These are phyloP conservation scores for Cercospora zeina DNA, from an alignment of 2,329 filamentous ascomycete species.

Conservation along the genomic window DNA sequence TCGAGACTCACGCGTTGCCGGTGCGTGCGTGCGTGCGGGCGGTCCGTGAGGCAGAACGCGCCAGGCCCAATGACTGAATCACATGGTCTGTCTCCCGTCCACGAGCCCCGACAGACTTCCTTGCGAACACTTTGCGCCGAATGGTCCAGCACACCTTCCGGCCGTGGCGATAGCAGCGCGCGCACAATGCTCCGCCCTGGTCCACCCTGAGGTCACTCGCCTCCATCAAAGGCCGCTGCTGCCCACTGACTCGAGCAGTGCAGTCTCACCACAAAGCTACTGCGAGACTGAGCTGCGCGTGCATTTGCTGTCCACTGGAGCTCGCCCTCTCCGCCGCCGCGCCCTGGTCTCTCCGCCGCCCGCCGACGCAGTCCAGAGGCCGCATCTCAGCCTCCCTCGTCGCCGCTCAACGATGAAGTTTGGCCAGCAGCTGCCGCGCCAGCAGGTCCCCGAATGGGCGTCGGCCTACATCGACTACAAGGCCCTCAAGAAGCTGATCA, in stretches of 20 bases:
- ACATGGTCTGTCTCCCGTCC: not conserved
- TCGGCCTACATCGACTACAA: conserved; percentile 86
- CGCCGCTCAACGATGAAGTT: conserved; percentile 42
- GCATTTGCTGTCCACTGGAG: conserved; percentile 1
- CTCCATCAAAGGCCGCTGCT: not conserved
- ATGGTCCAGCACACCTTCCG: not conserved
- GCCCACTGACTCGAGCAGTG: not conserved
- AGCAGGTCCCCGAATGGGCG: conserved; percentile 86
- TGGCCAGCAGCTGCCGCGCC: conserved; percentile 65
- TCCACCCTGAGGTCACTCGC: conserved; percentile 2
- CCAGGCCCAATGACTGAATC: not conserved
- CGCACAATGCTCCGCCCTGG: not conserved
- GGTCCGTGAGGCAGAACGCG: not conserved
- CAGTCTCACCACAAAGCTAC: conserved; percentile 1
- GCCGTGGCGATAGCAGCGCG: conserved; percentile 3
- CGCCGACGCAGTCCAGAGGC: conserved; percentile 12
- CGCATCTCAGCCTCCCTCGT: conserved; percentile 1
- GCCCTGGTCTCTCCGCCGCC: not conserved
- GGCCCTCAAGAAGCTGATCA: conserved; percentile 92
- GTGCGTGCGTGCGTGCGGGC: not conserved
- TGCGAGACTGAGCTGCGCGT: not conserved
- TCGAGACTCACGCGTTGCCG: not conserved
- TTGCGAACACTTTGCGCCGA: conserved; percentile 10
- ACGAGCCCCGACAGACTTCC: conserved; percentile 3
- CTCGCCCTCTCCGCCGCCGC: not conserved